phyloP scores from a whole-genome alignment of 2,329 filamentous ascomycete species.

The Aspergillus felis region DNA sequence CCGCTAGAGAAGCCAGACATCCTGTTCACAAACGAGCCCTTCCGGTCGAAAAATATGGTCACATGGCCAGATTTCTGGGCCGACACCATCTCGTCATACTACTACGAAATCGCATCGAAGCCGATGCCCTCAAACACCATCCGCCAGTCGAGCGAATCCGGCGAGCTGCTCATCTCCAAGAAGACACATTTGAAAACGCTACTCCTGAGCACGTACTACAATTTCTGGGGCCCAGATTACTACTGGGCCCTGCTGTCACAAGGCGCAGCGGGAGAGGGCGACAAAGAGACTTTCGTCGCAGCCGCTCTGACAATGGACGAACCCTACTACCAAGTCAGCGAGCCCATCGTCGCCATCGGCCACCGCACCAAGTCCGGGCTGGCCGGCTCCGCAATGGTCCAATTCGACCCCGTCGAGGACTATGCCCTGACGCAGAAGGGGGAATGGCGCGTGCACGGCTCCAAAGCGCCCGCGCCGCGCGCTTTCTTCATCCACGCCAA shows the following conservation, averaged over 20 bases:
- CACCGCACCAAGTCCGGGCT: conserved; percentile 26
- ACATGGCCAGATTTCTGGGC: conserved; percentile 49
- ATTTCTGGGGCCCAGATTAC: conserved; percentile 43
- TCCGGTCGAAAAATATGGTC: conserved; percentile 39
- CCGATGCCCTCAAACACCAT: conserved; percentile 18
- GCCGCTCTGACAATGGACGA: conserved; percentile 40
- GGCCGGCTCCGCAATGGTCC: conserved; percentile 37
- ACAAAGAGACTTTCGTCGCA: conserved; percentile 50
- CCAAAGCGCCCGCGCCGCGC: conserved; percentile 25
- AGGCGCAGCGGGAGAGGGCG: conserved; percentile 47
- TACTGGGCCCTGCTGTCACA: conserved; percentile 47
- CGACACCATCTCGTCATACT: conserved; percentile 35
- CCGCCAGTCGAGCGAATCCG: conserved; percentile 40
- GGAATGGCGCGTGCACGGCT: conserved; percentile 21
- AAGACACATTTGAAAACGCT: conserved; percentile 39
- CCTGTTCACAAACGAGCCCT: conserved; percentile 42
- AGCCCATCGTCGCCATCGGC: conserved; percentile 32
- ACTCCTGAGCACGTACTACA: conserved; percentile 49
- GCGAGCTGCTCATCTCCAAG: conserved; percentile 46
- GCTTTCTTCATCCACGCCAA: conserved; percentile 41
- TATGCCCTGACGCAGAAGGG: conserved; percentile 23
- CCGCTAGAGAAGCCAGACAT: conserved; percentile 40
- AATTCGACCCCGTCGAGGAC: conserved; percentile 35
- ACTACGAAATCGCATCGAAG: conserved; percentile 37
- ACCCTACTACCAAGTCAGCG: conserved; percentile 41